phyloP scores from a whole-genome alignment of 345 rosid genomes.

The Kandelia obovata region DNA sequence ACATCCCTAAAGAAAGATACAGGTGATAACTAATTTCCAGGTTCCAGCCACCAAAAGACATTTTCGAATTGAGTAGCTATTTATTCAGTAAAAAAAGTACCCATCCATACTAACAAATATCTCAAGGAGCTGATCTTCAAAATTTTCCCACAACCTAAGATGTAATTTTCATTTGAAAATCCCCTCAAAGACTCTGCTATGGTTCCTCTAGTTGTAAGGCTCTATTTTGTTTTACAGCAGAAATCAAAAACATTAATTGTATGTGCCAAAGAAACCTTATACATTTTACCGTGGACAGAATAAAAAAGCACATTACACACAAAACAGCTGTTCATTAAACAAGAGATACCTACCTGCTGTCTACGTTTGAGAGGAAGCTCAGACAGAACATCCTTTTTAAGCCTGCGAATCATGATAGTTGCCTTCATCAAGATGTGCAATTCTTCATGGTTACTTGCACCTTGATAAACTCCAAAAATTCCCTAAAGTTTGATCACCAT shows the following conservation, averaged over 20 bases:
- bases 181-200: not conserved
- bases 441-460: conserved; percentile 95
- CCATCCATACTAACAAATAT: not conserved
- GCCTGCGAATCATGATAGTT: conserved; percentile 92
- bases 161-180: not conserved
- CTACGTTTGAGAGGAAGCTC: conserved; percentile 90
- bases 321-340: not conserved
- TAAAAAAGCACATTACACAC: not conserved
- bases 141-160: not conserved
- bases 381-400: conserved; percentile 83
- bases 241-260: conserved; percentile 10
- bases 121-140: not conserved
- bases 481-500: conserved; percentile 46
- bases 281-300: not conserved
- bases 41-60: conserved; percentile 4
- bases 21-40: too few relatives aligned
- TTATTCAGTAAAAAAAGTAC: not conserved
- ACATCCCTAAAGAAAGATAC: not conserved
- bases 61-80: not conserved
- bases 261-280: not conserved
- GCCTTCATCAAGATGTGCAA: conserved; percentile 96
- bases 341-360: conserved; percentile 57
- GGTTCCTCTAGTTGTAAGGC: too few relatives aligned
- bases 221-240: too few relatives aligned
- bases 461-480: conserved; percentile 79